Percentiles rank a stretch among this genome's conserved stretches.
phyloP scores from a whole-genome alignment of 2,329 filamentous ascomycete genomes.

The Ophiostoma australiae region DNA sequence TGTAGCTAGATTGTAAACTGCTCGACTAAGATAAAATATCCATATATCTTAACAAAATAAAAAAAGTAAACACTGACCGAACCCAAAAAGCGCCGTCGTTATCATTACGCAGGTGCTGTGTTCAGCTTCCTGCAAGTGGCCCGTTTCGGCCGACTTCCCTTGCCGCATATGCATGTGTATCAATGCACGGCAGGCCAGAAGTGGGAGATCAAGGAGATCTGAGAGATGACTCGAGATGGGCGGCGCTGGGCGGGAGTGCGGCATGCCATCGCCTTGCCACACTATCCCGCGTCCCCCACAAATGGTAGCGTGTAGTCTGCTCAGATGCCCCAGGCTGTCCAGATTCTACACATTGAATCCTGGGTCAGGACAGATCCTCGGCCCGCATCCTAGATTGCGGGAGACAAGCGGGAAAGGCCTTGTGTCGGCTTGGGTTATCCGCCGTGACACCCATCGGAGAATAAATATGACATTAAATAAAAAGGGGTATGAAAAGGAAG shows the following conservation, averaged over 20 bases:
- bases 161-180: background rate
- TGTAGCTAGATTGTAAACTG: background rate
- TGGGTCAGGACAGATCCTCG: constrained; percentile 4
- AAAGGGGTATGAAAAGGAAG: background rate
- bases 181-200: background rate
- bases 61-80: background rate
- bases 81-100: background rate
- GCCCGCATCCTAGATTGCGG: background rate
- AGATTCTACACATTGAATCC: background rate
- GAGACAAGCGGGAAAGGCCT: background rate
- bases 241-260: background rate
- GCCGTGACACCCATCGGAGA: background rate
- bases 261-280: background rate
- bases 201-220: background rate
- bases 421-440: background rate
- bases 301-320: background rate
- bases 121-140: constrained; percentile 5
- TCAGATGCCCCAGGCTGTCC: background rate
- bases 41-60: background rate
- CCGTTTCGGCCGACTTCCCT: constrained; percentile 3
- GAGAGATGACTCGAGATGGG: background rate
- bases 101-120: background rate
- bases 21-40: background rate
- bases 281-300: constrained; percentile 9
- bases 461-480: background rate